Conservation (phyloP, 176 grass and related monocot genomes). For the Dactylis glomerata region DNA sequence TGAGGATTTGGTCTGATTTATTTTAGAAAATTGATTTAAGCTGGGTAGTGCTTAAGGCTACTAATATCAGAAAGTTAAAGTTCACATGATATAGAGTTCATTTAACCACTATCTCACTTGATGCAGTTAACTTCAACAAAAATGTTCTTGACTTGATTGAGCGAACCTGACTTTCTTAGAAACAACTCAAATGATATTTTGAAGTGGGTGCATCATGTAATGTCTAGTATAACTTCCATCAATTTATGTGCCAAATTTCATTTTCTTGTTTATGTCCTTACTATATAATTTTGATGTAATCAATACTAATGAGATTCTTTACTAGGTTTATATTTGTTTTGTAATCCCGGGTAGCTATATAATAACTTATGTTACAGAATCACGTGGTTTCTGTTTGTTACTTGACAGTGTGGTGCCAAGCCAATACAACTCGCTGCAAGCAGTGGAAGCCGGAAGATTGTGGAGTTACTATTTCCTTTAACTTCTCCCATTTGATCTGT, state of each 20-base stretch:
- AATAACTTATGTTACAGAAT: background rate
- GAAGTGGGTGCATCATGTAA: background rate
- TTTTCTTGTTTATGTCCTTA: background rate
- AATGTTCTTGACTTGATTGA: background rate
- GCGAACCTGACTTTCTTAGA: background rate
- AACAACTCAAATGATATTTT: constrained; percentile 9
- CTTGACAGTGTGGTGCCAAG: background rate
- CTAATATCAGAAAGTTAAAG: background rate
- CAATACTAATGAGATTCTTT: background rate
- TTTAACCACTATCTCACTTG: background rate
- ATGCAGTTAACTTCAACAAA: background rate
- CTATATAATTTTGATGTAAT: background rate
- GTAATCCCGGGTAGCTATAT: background rate
- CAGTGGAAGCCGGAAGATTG: background rate
- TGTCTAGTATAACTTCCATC: constrained; percentile 2
- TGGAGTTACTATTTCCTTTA: background rate
- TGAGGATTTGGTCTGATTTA: background rate
- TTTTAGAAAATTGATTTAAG: background rate
- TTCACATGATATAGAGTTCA: background rate
- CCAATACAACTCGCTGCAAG: background rate
- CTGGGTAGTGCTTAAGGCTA: background rate
- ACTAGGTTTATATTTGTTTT: background rate
- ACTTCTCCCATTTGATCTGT: background rate
- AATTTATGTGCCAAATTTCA: background rate
- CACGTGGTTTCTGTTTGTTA: background rate